Conservation (phyloP, 1,284 basidiomycete genomes). For the Coniferiporia sulphurascens region DNA sequence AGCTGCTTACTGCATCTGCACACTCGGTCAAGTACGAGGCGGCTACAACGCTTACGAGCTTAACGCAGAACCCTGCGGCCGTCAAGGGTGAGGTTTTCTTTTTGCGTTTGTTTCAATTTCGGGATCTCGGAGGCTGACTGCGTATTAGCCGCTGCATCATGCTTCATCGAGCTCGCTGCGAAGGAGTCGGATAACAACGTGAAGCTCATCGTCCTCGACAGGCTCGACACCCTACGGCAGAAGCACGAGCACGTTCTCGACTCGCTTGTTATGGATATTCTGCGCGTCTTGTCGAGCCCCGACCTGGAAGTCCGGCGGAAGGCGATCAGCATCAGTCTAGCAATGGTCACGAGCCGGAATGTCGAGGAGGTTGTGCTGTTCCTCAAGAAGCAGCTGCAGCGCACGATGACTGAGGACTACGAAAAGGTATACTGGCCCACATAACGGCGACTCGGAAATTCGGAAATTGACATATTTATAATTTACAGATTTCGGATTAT, state of each 20-base stretch:
- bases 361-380: slow-evolving; percentile 97
- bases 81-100: slow-evolving; percentile 68
- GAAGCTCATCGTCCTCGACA: slow-evolving; percentile 95
- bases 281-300: slow-evolving; percentile 86
- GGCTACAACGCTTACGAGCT: slow-evolving; percentile 89
- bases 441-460: background rate
- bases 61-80: slow-evolving; percentile 95
- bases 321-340: slow-evolving; percentile 85
- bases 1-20: slow-evolving; percentile 87
- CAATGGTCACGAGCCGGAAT: slow-evolving; percentile 92
- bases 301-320: slow-evolving; percentile 98
- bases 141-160: slow-evolving; percentile 76
- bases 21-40: slow-evolving; percentile 99
- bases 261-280: slow-evolving; percentile 91
- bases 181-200: slow-evolving; percentile 99
- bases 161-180: slow-evolving; percentile 85
- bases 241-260: slow-evolving; percentile 93
- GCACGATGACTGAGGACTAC: slow-evolving; percentile 81
- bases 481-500: slow-evolving; percentile 82
- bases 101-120: background rate
- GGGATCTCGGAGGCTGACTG: background rate
- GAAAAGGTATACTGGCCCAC: slow-evolving; percentile 58
- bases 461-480: slow-evolving; percentile 4
- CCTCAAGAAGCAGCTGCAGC: slow-evolving; percentile 97
- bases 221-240: slow-evolving; percentile 79